Conservation (phyloP, 768 basidiomycete genomes). For the Lanmaoa pseudosensibilis region DNA sequence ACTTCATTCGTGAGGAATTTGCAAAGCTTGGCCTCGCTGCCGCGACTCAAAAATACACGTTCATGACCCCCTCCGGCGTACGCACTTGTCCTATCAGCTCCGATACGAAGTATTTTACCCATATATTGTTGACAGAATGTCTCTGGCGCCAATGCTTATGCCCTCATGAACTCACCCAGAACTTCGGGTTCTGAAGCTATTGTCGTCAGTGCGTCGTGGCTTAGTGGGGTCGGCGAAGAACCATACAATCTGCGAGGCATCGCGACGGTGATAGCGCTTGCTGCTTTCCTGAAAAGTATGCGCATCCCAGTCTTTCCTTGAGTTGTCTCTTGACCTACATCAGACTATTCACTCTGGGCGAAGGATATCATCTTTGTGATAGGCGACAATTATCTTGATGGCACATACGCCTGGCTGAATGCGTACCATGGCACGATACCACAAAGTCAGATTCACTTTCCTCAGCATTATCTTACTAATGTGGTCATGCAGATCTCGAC, state of each 20-base stretch:
- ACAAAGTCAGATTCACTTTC: constrained; percentile 50
- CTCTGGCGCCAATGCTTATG: constrained; percentile 80
- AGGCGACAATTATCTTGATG: constrained; percentile 85
- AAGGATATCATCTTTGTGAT: constrained; percentile 91
- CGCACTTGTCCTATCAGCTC: background rate
- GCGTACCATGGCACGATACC: constrained; percentile 74
- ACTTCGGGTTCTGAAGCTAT: constrained; percentile 94
- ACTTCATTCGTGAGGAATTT: constrained; percentile 63
- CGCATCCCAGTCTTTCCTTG: background rate
- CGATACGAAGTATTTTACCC: background rate
- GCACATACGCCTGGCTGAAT: constrained; percentile 90
- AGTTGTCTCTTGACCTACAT: constrained; percentile 4
- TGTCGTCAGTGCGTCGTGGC: constrained; percentile 89
- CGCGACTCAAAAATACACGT: constrained; percentile 67
- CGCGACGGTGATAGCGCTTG: constrained; percentile 82
- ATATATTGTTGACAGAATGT: constrained; percentile 41
- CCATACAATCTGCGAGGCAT: constrained; percentile 82
- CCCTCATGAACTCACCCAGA: constrained; percentile 77
- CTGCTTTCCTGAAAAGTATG: constrained; percentile 78
- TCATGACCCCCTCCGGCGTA: constrained; percentile 53
- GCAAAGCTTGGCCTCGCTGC: constrained; percentile 70
- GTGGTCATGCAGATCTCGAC: constrained; percentile 51
- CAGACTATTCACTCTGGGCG: constrained; percentile 90
- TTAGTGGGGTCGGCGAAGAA: constrained; percentile 59
- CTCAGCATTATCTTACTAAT: background rate